Evolutionary conservation across 2,329 filamentous ascomycete species (phyloP), one percentile per base, ranked within the genome.

Genomic region (Cladophialophora carrionii): DNA sequence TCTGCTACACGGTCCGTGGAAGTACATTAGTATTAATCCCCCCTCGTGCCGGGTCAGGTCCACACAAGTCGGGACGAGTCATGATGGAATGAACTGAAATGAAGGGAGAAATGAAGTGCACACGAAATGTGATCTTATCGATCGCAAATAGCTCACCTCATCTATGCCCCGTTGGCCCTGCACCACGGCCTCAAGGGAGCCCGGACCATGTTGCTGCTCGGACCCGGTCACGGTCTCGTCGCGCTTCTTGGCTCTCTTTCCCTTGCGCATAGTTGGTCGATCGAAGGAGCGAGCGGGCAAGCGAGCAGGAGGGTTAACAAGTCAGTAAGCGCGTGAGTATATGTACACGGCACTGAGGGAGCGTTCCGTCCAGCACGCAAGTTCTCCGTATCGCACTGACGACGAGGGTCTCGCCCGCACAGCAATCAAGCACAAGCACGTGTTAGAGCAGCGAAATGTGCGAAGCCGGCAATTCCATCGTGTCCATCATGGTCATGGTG

Each of bases 391-490:
- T 6, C 1, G 5, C 37, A 43, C 4, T 1, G 4, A 10, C 34
- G 17, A n/a, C 14, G 37, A 8, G 6, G 6, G 17, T 43, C 37
- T 43, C 5, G 17, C 17, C 17, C 6, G 4, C n/a, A n/a, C 4
- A 43, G n/a, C 5, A 43, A 6, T 41, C 4, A 41, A 41, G 34
- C 34, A 37, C 31, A 55, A 26, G 43, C 29, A 34, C 31, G 49
- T 46, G 62, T 64, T 61, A 64, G 53, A 64, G 62, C 46, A 37
- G 52, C 24, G 62, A 61, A n/a, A 46, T 53, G 4, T 64, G 57
- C n/a, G 62, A 64, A 24, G 62, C 62, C 24, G 57, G 57, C 43
- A 57, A 49, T 3, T 51, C 31, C 32, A 52, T 41, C 31, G 34
- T 20, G 52, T 64, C 57, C 62, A 54, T 64, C 24, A 54, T 61